Conservation (phyloP, 495 filamentous ascomycete genomes). For the Cercophora samala region DNA sequence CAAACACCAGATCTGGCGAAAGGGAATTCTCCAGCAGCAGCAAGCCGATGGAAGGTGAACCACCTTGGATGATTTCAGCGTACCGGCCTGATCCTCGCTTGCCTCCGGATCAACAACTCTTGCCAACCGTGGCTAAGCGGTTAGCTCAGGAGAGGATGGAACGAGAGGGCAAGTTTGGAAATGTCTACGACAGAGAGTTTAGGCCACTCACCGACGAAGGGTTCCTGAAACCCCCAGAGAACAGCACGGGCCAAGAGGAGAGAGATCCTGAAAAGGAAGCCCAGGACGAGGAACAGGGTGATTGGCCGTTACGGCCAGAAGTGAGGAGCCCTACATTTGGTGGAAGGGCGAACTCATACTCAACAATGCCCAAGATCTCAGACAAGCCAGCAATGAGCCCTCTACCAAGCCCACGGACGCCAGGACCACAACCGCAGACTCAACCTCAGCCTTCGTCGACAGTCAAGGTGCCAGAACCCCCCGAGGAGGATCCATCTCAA, state of each 20-base stretch:
- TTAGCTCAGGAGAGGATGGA: constrained; percentile 95
- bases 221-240: constrained; percentile 47
- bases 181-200: constrained; percentile 78
- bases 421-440: constrained; percentile 25
- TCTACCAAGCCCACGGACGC: constrained; percentile 37
- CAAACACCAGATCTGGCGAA: constrained; percentile 51
- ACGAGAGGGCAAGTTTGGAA: constrained; percentile 78
- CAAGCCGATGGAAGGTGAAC: constrained; percentile 87
- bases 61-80: constrained; percentile 91
- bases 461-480: constrained; percentile 36
- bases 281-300: constrained; percentile 38
- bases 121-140: constrained; percentile 88
- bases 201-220: constrained; percentile 64
- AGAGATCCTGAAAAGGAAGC: constrained; percentile 27
- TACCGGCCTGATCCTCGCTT: constrained; percentile 94
- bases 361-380: constrained; percentile 56
- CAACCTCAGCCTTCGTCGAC: constrained; percentile 20
- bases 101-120: constrained; percentile 90
- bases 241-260: constrained; percentile 16
- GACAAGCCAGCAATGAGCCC: constrained; percentile 41
- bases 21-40: constrained; percentile 43
- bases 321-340: constrained; percentile 45
- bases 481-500: constrained; percentile 33
- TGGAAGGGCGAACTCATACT: constrained; percentile 51
- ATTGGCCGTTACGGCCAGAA: constrained; percentile 47